phyloP scores from a whole-genome alignment of 257 asterid genomes.

The Ligustrum vulgare region DNA sequence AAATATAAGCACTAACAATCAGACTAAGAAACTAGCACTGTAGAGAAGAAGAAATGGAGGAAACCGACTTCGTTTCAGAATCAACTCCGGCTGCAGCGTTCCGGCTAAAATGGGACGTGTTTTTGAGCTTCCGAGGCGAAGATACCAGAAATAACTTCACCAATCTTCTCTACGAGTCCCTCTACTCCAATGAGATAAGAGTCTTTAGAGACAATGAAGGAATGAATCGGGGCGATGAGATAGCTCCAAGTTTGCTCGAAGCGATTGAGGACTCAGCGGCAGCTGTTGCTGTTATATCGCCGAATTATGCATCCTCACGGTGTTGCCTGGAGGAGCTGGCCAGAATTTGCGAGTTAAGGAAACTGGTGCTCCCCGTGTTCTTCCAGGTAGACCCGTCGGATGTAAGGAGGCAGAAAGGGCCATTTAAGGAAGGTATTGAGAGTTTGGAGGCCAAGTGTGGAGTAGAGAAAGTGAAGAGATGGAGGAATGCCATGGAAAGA shows the following conservation, averaged over 20 bases:
- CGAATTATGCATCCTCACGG: conserved; percentile 29
- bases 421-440: conserved; percentile 19
- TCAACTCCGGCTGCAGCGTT: conserved; percentile 9
- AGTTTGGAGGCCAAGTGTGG: neutral
- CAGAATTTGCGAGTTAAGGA: conserved; percentile 17
- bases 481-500: conserved; percentile 35
- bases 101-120: conserved; percentile 36
- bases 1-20: no score
- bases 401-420: conserved; percentile 33
- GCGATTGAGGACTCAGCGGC: conserved; percentile 37
- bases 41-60: conserved; percentile 7
- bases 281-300: conserved; percentile 31
- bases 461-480: conserved; percentile 8
- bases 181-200: conserved; percentile 24
- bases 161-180: conserved; percentile 25
- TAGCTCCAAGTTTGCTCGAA: conserved; percentile 11
- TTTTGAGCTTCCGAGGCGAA: conserved; percentile 35
- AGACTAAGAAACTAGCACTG: neutral
- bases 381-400: conserved; percentile 28
- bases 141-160: conserved; percentile 31
- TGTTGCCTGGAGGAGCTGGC: conserved; percentile 39
- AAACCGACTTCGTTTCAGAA: neutral
- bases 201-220: conserved; percentile 31
- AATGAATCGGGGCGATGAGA: conserved; percentile 24
- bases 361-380: conserved; percentile 30